phyloP scores from a whole-genome alignment of 768 basidiomycete species.

The Infundibulicybe gibba region DNA sequence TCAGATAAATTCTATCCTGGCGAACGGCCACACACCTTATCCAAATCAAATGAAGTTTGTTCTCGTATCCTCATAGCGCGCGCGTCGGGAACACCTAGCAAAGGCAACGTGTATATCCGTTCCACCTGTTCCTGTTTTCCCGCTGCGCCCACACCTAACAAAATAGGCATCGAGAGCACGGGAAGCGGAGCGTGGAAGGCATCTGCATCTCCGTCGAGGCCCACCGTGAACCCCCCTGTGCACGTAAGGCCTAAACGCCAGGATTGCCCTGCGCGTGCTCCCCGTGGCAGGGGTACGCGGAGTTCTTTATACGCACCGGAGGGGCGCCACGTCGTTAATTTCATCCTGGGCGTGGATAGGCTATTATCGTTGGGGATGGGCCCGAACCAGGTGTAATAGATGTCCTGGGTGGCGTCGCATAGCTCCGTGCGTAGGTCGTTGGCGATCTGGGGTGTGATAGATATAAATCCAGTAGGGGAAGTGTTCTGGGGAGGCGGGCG shows the following conservation, averaged over 20 bases:
- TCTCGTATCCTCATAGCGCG: slow-evolving; percentile 54
- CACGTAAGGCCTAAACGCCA: slow-evolving; percentile 65
- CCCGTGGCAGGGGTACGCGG: slow-evolving; percentile 57
- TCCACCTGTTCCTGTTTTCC: slow-evolving; percentile 70
- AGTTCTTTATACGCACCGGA: slow-evolving; percentile 75
- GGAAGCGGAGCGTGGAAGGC: slow-evolving; percentile 43
- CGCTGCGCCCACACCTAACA: slow-evolving; percentile 22
- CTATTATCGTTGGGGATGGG: slow-evolving; percentile 6
- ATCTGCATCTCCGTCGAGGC: slow-evolving; percentile 39
- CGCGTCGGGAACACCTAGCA: slow-evolving; percentile 14
- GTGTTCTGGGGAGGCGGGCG: slow-evolving; percentile 72
- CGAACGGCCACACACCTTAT: slow-evolving; percentile 61
- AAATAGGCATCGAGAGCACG: slow-evolving; percentile 68
- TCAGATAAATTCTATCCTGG: slow-evolving; percentile 10
- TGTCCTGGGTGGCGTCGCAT: slow-evolving; percentile 49
- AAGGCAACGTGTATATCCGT: slow-evolving; percentile 43
- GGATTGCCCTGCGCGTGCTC: slow-evolving; percentile 44
- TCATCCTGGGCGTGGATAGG: slow-evolving; percentile 38
- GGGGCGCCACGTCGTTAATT: slow-evolving; percentile 73
- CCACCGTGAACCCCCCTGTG: slow-evolving; percentile 14
- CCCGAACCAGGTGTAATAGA: slow-evolving; percentile 67
- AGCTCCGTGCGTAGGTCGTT: slow-evolving; percentile 89
- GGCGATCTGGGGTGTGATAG: slow-evolving; percentile 79
- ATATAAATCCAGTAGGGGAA: slow-evolving; percentile 37
- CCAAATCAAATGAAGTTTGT: slow-evolving; percentile 87